Evolutionary conservation across 1,284 basidiomycete species (phyloP).

Genomic region (Xerocomus nothofagi): DNA sequence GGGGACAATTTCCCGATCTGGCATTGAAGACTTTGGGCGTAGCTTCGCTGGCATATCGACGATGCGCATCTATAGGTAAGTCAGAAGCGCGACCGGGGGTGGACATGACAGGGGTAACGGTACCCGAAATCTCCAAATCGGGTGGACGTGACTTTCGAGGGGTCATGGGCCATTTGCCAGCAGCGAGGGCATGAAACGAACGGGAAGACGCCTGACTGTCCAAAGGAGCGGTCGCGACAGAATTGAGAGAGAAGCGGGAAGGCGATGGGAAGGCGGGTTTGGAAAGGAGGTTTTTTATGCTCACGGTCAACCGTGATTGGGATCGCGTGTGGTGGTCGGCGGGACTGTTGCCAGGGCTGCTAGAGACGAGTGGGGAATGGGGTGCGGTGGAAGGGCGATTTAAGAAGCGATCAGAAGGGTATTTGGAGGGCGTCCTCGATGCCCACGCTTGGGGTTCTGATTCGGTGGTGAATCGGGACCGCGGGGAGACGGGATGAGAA

Average conservation of each 20-base stretch:
- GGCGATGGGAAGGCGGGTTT: constrained; percentile 22
- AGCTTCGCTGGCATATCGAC: constrained; percentile 22
- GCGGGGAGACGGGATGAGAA: constrained; percentile 14
- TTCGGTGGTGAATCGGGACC: constrained; percentile 18
- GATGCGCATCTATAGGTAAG: constrained; percentile 16
- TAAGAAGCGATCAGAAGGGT: neutral
- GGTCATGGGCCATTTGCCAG: constrained; percentile 15
- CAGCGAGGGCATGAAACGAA: constrained; percentile 11
- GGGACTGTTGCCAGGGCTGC: neutral
- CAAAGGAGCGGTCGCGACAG: constrained; percentile 5
- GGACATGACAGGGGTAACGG: neutral
- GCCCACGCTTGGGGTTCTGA: constrained; percentile 17
- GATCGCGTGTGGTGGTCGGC: constrained; percentile 15
- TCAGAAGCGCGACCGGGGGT: constrained; percentile 3
- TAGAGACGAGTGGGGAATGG: neutral
- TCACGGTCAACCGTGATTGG: constrained; percentile 26
- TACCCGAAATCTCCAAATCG: constrained; percentile 27
- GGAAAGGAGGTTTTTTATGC: constrained; percentile 30
- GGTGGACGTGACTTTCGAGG: constrained; percentile 24
- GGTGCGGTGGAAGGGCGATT: constrained; percentile 19
- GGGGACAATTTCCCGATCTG: neutral
- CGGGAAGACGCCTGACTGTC: constrained; percentile 12
- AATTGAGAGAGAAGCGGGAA: constrained; percentile 26
- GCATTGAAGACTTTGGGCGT: constrained; percentile 3
- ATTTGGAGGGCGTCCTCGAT: neutral